Conservation (phyloP, 106 monocot genomes). For the Platanthera guangdongensis region DNA sequence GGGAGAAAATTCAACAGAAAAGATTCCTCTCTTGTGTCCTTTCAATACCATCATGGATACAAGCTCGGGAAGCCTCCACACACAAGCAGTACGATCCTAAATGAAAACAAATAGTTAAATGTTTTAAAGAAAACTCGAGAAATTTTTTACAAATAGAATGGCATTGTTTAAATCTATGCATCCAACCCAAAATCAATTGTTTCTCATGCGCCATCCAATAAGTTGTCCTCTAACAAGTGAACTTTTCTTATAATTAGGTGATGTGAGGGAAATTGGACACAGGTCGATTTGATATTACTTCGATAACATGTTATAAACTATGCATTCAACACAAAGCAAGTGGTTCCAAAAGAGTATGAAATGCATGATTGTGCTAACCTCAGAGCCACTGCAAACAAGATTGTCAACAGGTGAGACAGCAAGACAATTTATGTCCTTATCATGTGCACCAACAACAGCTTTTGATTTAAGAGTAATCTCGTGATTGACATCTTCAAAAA, state of each 20-base stretch:
- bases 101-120: slow-evolving; percentile 1
- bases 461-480: slow-evolving; percentile 62
- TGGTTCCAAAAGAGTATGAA: not conserved
- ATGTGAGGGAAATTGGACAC: no score
- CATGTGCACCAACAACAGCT: slow-evolving; percentile 86
- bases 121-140: no score
- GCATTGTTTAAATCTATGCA: not conserved
- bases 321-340: not conserved
- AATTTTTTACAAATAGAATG: not conserved
- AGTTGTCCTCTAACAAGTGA: no score
- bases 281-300: no score
- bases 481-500: slow-evolving; percentile 27
- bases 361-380: slow-evolving; percentile 29
- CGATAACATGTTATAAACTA: no score
- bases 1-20: slow-evolving; percentile 97
- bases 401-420: slow-evolving; percentile 85
- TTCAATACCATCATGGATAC: slow-evolving; percentile 41
- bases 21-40: slow-evolving; percentile 94
- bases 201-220: not conserved
- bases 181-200: not conserved
- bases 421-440: slow-evolving; percentile 91
- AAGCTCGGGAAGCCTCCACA: slow-evolving; percentile 92
- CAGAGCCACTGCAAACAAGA: slow-evolving; percentile 92
- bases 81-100: slow-evolving; percentile 82
- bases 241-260: no score